Evolutionary conservation across 1,284 basidiomycete species (phyloP).

Genomic region (Inonotus hispidus): DNA sequence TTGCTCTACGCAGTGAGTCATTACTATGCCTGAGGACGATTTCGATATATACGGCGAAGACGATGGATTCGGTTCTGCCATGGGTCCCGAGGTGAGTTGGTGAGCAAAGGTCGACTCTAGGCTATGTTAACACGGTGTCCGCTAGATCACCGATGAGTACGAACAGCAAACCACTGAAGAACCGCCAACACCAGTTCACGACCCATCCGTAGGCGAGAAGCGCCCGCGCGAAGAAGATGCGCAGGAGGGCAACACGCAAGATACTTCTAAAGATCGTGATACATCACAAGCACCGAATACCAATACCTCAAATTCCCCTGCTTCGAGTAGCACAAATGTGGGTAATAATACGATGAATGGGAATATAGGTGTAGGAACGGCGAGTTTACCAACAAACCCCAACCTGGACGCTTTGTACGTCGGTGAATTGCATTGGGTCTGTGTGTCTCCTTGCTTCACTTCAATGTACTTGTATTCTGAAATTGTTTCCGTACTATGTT

Average conservation of each 20-base stretch:
- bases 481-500: slow-evolving; percentile 25
- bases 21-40: slow-evolving; percentile 49
- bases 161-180: slow-evolving; percentile 20
- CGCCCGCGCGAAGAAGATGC: slow-evolving; percentile 53
- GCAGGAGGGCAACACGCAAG: slow-evolving; percentile 31
- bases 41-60: slow-evolving; percentile 73
- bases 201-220: slow-evolving; percentile 55
- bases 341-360: slow-evolving; percentile 10
- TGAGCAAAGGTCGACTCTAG: background rate
- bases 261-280: background rate
- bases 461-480: slow-evolving; percentile 33
- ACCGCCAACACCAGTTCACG: slow-evolving; percentile 29
- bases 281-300: slow-evolving; percentile 1
- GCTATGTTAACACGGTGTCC: background rate
- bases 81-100: slow-evolving; percentile 36
- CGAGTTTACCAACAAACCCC: slow-evolving; percentile 10
- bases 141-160: slow-evolving; percentile 16
- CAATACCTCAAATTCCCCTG: background rate
- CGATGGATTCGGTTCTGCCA: slow-evolving; percentile 40
- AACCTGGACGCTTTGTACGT: slow-evolving; percentile 71
- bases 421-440: slow-evolving; percentile 90
- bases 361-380: slow-evolving; percentile 7
- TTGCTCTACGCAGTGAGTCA: slow-evolving; percentile 22
- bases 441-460: slow-evolving; percentile 44
- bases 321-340: slow-evolving; percentile 2